These are phyloP conservation scores for Avena eriantha DNA, from an alignment of 176 grass and related monocot genomes.

Conservation along the genomic window DNA sequence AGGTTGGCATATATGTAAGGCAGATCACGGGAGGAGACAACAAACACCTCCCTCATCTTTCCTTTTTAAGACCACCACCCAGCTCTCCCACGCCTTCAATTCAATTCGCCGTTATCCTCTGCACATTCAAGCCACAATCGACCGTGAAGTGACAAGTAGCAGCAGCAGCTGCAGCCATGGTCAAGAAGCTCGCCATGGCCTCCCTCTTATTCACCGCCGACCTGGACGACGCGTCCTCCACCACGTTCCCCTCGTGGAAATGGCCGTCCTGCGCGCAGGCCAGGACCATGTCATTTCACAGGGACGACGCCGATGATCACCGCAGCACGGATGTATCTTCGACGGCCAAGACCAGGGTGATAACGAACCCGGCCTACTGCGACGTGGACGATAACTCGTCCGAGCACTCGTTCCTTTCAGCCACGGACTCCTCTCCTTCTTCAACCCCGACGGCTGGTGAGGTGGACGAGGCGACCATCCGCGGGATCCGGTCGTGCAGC, in stretches of 20 bases:
- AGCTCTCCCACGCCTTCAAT: neutral
- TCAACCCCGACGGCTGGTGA: neutral
- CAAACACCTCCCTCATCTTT: neutral
- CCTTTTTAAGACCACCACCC: slow-evolving; percentile 15
- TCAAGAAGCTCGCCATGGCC: slow-evolving; percentile 50
- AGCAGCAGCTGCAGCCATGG: slow-evolving; percentile 7
- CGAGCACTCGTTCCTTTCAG: slow-evolving; percentile 9
- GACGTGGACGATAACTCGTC: neutral
- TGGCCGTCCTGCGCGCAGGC: slow-evolving; percentile 55
- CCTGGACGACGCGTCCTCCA: slow-evolving; percentile 32
- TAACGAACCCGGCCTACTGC: slow-evolving; percentile 40
- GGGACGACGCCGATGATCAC: neutral
- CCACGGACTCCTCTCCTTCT: neutral
- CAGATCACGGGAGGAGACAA: slow-evolving; percentile 7
- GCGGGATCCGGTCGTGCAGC: slow-evolving; percentile 42
- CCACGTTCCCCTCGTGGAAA: slow-evolving; percentile 40
- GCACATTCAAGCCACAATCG: neutral
- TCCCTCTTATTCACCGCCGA: slow-evolving; percentile 56
- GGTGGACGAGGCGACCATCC: slow-evolving; percentile 44
- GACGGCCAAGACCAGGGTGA: neutral
- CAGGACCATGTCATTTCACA: slow-evolving; percentile 43
- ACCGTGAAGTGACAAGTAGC: slow-evolving; percentile 1
- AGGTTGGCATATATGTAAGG: neutral
- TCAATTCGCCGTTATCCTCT: neutral
- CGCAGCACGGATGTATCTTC: too few species aligned